Base-by-base conservation (phyloP, 306 rosid species). In the Malus domestica region DNA sequence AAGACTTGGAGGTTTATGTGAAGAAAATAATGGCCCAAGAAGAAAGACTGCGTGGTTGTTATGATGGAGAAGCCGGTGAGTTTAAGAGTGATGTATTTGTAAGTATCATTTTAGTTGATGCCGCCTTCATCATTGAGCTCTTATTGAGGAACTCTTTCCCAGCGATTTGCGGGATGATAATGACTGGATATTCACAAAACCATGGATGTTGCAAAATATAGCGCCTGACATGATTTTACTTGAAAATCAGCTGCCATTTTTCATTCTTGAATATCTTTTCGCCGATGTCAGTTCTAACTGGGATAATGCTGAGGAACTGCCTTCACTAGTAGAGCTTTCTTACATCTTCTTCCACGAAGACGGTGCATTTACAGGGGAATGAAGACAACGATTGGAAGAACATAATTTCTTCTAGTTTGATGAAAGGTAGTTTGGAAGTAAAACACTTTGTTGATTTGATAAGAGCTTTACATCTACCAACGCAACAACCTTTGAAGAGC, bases 221-320 rank as follows among this genome's bases (percentile, higher is more conserved):
- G 45, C 44, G 40, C 38, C 42, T 63, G 90, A 83, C 59, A 27
- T 81, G 58, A 13, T 60, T 3, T 32, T 84, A 61, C 84, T 81
- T 54, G 86, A 83, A 68, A 84, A 87, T 63, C 90, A 87, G 58
- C 75, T 87, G 23, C 90, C 90, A 16, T 79, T 84, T 74, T 76
- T 75, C 60, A 78, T 68, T 35, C 76, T 72, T 14, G 13, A 71
- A 4, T 42, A 75, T 22, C 67, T 83, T 29, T 79, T 75, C 10
- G 2, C 46, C 1, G 62, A 45, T 6, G 42, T 7, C 42, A 38
- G 0, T 1, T n/a, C 49, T 67, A 3, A 32, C 3, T 0, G 10
- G 10, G 68, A 22, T 3, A 19, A 4, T 15, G 16, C 22, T 32
- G 33, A 10, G 3, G 14, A 19, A 1, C 15, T 35, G 42, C 15